Evolutionary conservation across 345 rosid species (phyloP).

Genomic region (Eucalyptus cloeziana): DNA sequence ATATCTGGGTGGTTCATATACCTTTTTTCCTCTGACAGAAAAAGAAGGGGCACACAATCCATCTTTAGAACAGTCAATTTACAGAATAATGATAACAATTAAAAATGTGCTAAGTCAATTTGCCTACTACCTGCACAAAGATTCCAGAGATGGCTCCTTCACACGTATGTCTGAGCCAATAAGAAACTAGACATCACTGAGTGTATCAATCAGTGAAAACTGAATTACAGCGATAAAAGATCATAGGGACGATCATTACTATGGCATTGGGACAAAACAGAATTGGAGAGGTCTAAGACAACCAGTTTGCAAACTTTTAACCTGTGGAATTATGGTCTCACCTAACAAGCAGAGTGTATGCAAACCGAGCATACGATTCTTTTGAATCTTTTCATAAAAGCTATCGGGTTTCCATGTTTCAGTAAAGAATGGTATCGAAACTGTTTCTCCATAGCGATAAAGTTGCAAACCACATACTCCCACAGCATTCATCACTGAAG

Average conservation of each 20-base stretch:
- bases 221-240: neutral
- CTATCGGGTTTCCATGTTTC: conserved; percentile 91
- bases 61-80: neutral
- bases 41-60: neutral
- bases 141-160: conserved; percentile 87
- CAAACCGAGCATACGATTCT: conserved; percentile 55
- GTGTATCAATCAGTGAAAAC: neutral
- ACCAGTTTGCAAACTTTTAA: neutral
- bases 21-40: conserved; percentile 59
- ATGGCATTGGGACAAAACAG: neutral
- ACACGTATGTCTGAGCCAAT: conserved; percentile 62
- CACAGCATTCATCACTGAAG: conserved; percentile 90
- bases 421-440: conserved; percentile 78
- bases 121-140: conserved; percentile 55
- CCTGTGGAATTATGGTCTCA: neutral
- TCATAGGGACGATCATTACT: neutral
- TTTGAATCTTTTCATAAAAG: conserved; percentile 74
- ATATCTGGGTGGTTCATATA: conserved; percentile 77
- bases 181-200: neutral
- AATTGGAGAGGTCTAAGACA: neutral
- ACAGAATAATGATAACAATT: neutral
- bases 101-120: neutral
- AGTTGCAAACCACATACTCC: conserved; percentile 90
- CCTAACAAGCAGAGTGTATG: conserved; percentile 91
- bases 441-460: conserved; percentile 87